A percentile compares a stretch with the other conserved stretches of the same genome.
phyloP scores from a whole-genome alignment of 345 rosid species.

The Linum trigynum region DNA sequence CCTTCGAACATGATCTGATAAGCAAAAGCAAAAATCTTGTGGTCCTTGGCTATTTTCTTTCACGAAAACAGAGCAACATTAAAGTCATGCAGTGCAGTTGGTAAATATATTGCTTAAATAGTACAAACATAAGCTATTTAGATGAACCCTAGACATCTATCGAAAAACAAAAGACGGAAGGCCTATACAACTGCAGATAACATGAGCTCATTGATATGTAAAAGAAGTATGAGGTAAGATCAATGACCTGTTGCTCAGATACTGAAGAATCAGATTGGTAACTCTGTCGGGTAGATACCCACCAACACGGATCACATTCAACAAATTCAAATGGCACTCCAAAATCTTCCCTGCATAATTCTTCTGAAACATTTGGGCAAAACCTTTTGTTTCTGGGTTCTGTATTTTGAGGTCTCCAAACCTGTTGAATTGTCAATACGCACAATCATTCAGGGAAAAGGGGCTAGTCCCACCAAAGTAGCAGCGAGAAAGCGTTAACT shows the following conservation, averaged over 20 bases:
- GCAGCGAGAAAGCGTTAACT: background rate
- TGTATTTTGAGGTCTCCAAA: constrained; percentile 94
- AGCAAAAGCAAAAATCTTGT: too few relatives aligned
- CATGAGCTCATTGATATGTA: background rate
- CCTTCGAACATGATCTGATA: too few relatives aligned
- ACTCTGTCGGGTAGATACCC: constrained; percentile 97
- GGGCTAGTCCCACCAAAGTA: background rate
- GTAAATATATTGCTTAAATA: background rate
- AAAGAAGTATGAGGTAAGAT: background rate
- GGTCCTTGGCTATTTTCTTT: too few relatives aligned
- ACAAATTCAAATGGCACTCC: constrained; percentile 79
- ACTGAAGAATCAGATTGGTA: constrained; percentile 88
- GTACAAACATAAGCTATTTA: background rate
- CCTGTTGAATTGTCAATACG: constrained; percentile 30
- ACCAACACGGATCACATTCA: constrained; percentile 75
- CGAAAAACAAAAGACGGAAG: background rate
- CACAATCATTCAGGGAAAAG: constrained; percentile 1
- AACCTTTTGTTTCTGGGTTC: constrained; percentile 72
- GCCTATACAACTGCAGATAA: too few relatives aligned
- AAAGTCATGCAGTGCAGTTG: background rate
- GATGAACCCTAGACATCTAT: background rate
- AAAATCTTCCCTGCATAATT: constrained; percentile 84
- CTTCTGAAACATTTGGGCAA: constrained; percentile 89
- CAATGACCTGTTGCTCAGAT: constrained; percentile 81
- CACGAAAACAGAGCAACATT: too few relatives aligned